Percentiles rank a stretch among this genome's conserved stretches.
phyloP scores from a whole-genome alignment of 305 asterid species.

The Euphrasia arctica region DNA sequence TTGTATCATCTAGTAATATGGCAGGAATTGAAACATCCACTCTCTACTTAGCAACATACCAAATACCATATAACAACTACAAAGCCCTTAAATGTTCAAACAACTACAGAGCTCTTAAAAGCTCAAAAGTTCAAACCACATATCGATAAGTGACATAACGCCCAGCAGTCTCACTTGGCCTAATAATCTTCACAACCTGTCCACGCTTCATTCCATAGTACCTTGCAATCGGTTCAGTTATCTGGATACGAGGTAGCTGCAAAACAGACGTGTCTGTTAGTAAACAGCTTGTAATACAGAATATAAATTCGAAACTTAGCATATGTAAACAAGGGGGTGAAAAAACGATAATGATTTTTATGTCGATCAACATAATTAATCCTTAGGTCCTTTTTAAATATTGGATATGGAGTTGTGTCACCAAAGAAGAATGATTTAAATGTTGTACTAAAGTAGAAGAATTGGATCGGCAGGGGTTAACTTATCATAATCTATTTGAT shows the following conservation, averaged over 20 bases:
- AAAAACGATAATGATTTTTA: neutral
- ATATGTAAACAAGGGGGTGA: neutral
- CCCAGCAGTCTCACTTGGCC: conserved; percentile 89
- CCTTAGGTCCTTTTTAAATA: neutral
- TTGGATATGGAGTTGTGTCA: neutral
- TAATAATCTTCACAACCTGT: conserved; percentile 69
- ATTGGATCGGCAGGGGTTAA: neutral
- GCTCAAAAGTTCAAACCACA: conserved; percentile 39
- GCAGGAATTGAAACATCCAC: neutral
- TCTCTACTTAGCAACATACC: neutral
- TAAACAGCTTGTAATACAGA: conserved; percentile 10
- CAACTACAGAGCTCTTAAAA: too few species aligned
- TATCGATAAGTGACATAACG: conserved; percentile 65
- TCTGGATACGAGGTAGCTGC: conserved; percentile 81
- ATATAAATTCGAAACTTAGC: neutral
- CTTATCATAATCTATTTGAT: too few species aligned
- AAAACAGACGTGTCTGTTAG: neutral
- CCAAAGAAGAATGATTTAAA: neutral
- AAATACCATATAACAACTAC: neutral
- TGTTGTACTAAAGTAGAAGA: neutral
- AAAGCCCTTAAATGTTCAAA: too few species aligned
- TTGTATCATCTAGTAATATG: neutral
- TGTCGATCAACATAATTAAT: neutral
- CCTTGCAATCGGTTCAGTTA: conserved; percentile 67
- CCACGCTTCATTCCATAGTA: conserved; percentile 79